Evolutionary conservation across 2,329 filamentous ascomycete species (phyloP).

Genomic region (Alternaria sp.): DNA sequence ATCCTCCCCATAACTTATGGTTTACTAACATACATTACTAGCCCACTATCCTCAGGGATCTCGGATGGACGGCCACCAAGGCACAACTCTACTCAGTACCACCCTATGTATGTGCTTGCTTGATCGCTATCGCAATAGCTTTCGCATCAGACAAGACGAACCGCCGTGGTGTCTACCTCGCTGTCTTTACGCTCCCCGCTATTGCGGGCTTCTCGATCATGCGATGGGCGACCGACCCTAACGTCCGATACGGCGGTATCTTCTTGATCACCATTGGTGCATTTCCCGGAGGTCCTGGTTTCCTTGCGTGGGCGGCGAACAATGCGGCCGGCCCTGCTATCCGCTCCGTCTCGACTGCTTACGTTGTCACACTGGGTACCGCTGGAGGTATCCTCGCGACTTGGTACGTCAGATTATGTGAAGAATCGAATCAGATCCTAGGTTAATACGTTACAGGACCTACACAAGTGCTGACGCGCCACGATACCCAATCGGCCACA

Average conservation of each 20-base stretch:
- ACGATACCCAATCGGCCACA: conserved; percentile 75
- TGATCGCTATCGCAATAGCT: conserved; percentile 45
- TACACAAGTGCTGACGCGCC: conserved; percentile 64
- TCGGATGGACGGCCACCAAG: conserved; percentile 48
- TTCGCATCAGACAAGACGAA: conserved; percentile 48
- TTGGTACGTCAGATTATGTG: conserved; percentile 38
- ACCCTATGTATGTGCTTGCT: conserved; percentile 48
- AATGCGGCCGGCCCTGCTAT: conserved; percentile 64
- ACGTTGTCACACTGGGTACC: conserved; percentile 71
- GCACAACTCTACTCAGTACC: conserved; percentile 50
- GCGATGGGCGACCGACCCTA: conserved; percentile 63
- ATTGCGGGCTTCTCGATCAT: conserved; percentile 61
- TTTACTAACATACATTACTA: conserved; percentile 12
- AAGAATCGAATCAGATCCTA: background rate
- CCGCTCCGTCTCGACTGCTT: conserved; percentile 62
- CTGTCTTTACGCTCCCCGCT: conserved; percentile 49
- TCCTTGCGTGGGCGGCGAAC: conserved; percentile 66
- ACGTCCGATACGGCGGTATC: conserved; percentile 61
- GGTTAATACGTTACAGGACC: conserved; percentile 65
- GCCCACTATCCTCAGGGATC: conserved; percentile 48
- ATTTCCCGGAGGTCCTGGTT: conserved; percentile 65
- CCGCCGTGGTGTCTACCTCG: conserved; percentile 47
- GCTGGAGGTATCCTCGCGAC: conserved; percentile 65
- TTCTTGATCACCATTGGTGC: conserved; percentile 64
- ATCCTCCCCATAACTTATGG: background rate